Conservation (phyloP, 192 early-diverging fungal genomes). For the Coemansia sp. region DNA sequence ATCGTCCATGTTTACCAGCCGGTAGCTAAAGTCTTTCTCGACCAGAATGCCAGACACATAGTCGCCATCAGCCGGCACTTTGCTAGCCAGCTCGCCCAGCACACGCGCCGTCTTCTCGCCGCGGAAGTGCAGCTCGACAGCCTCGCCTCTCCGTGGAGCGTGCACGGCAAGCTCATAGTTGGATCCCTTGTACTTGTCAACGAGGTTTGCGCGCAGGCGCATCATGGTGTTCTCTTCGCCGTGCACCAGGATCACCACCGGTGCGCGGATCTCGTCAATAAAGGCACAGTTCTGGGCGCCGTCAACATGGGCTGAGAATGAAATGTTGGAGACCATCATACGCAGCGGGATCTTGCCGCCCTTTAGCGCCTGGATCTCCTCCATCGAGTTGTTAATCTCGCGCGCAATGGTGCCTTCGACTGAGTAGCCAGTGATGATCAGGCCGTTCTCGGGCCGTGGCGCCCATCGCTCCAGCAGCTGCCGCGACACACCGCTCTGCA, state of each 20-base stretch:
- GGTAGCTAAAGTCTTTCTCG: conserved; percentile 85
- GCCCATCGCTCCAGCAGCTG: conserved; percentile 97
- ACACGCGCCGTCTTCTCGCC: conserved; percentile 95
- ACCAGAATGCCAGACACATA: conserved; percentile 79
- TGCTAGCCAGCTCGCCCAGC: conserved; percentile 73
- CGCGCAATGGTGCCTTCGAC: conserved; percentile 94
- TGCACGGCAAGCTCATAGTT: conserved; percentile 81
- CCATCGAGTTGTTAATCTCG: conserved; percentile 79
- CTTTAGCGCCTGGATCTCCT: conserved; percentile 75
- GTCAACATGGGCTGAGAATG: conserved; percentile 98
- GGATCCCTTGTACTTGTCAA: conserved; percentile 75
- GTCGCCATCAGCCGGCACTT: conserved; percentile 68
- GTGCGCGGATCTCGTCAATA: conserved; percentile 91
- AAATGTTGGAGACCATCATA: conserved; percentile 90
- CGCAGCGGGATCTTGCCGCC: conserved; percentile 78
- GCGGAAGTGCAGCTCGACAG: conserved; percentile 86
- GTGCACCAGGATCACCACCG: conserved; percentile 92
- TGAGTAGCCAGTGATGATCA: conserved; percentile 96
- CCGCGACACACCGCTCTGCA: conserved; percentile 92
- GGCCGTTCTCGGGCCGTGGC: conserved; percentile 84
- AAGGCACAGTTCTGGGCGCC: conserved; percentile 94
- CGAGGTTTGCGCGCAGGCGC: conserved; percentile 79
- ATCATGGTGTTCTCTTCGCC: conserved; percentile 95
- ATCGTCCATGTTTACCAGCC: conserved; percentile 78
- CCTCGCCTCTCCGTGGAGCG: conserved; percentile 86